These are phyloP conservation scores for Eutypa lata DNA, from an alignment of 2,329 filamentous ascomycete species.

Conservation along the genomic window DNA sequence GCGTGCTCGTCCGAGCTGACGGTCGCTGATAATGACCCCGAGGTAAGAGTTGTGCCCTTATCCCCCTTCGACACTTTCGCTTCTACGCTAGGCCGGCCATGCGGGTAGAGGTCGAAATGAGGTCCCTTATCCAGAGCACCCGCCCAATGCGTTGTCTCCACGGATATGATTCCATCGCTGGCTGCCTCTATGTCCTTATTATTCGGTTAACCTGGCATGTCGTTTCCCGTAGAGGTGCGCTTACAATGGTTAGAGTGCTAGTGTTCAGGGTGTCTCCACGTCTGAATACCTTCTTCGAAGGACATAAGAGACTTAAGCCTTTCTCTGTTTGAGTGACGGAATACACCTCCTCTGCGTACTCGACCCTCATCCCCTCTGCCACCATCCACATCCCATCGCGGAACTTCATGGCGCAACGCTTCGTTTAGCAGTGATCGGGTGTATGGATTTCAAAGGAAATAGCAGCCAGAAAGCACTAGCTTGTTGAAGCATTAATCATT, in stretches of 20 bases:
- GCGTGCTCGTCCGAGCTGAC: slow-evolving; percentile 44
- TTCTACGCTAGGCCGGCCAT: slow-evolving; percentile 42
- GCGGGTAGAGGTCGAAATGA: slow-evolving; percentile 56
- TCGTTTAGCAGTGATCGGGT: neutral
- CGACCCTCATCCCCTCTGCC: slow-evolving; percentile 56
- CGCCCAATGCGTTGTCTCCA: slow-evolving; percentile 56
- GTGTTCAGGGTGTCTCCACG: slow-evolving; percentile 56
- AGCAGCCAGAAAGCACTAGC: neutral
- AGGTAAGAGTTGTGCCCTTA: slow-evolving; percentile 45
- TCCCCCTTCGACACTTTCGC: slow-evolving; percentile 37
- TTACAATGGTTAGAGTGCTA: slow-evolving; percentile 49
- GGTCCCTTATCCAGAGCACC: slow-evolving; percentile 51
- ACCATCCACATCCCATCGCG: slow-evolving; percentile 67
- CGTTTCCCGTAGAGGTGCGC: slow-evolving; percentile 7
- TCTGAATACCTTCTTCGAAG: slow-evolving; percentile 50
- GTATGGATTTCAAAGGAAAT: neutral
- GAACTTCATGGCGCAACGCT: slow-evolving; percentile 49
- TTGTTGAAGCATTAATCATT: neutral
- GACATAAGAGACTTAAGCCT: slow-evolving; percentile 53
- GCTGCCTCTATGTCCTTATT: slow-evolving; percentile 52
- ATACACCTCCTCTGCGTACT: slow-evolving; percentile 66
- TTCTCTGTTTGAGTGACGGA: slow-evolving; percentile 45
- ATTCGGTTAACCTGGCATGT: slow-evolving; percentile 6
- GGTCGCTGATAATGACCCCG: slow-evolving; percentile 51
- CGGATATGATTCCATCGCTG: slow-evolving; percentile 56